These are phyloP conservation scores for Pholiota microspora DNA, from an alignment of 768 basidiomycete genomes.

Conservation along the genomic window DNA sequence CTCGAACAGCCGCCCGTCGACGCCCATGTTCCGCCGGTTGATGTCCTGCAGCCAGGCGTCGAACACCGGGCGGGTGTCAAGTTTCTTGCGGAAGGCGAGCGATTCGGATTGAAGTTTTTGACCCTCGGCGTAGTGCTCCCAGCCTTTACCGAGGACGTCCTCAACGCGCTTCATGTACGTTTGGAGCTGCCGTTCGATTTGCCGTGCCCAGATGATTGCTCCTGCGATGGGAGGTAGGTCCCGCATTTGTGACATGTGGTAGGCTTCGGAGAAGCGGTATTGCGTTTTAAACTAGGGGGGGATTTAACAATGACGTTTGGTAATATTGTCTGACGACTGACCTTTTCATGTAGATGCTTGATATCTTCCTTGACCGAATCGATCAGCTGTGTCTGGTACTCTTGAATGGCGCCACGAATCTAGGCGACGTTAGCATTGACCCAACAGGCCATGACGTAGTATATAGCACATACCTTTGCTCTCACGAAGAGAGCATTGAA, in stretches of 20 bases:
- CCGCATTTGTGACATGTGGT: slow-evolving; percentile 98
- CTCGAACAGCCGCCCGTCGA: slow-evolving; percentile 90
- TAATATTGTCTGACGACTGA: slow-evolving; percentile 18
- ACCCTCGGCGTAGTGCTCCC: slow-evolving; percentile 99
- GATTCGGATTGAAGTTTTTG: slow-evolving; percentile 95
- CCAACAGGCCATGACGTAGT: not conserved
- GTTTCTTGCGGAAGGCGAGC: slow-evolving; percentile 89
- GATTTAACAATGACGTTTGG: not conserved
- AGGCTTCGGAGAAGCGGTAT: slow-evolving; percentile 93
- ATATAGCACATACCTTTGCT: slow-evolving; percentile 68
- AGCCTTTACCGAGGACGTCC: slow-evolving; percentile 96
- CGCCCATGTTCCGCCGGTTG: slow-evolving; percentile 87
- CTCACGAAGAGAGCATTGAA: slow-evolving; percentile 97
- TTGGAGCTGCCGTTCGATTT: slow-evolving; percentile 93
- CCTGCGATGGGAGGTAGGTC: slow-evolving; percentile 98
- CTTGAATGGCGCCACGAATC: slow-evolving; percentile 98
- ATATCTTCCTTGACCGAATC: slow-evolving; percentile 99
- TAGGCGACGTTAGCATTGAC: slow-evolving; percentile 24
- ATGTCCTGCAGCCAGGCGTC: slow-evolving; percentile 98
- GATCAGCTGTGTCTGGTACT: slow-evolving; percentile 98
- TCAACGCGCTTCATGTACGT: slow-evolving; percentile 99
- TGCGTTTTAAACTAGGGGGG: slow-evolving; percentile 82
- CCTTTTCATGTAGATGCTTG: slow-evolving; percentile 91
- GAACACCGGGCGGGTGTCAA: slow-evolving; percentile 91
- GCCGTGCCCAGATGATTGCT: slow-evolving; percentile 98